Evolutionary conservation across 768 basidiomycete genomes (phyloP).

Genomic region (Auriscalpium vulgare): DNA sequence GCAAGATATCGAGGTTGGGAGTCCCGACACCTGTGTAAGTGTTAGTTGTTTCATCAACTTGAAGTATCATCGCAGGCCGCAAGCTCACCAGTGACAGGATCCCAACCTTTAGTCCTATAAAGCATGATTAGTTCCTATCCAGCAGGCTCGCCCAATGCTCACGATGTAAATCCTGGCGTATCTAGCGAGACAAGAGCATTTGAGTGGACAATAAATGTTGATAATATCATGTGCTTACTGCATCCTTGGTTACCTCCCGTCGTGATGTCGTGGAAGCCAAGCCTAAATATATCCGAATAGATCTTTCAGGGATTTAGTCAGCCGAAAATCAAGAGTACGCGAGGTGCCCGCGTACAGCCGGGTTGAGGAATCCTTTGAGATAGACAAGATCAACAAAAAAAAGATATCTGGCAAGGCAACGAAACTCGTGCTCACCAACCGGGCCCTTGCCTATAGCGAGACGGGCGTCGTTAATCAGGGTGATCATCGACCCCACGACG

Average conservation of each 20-base stretch:
- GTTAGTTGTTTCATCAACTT: neutral
- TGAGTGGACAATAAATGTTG: neutral
- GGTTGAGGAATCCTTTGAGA: constrained; percentile 40
- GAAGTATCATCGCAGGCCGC: no score
- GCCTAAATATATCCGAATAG: constrained; percentile 14
- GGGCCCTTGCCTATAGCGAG: constrained; percentile 27
- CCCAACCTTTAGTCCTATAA: constrained; percentile 17
- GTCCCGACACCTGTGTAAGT: constrained; percentile 18
- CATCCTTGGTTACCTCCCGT: constrained; percentile 18
- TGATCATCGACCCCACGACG: constrained; percentile 26
- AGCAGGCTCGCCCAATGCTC: neutral
- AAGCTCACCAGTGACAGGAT: constrained; percentile 17
- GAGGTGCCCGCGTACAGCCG: constrained; percentile 40
- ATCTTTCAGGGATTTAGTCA: constrained; percentile 5
- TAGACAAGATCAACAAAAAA: neutral
- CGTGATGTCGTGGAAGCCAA: constrained; percentile 21
- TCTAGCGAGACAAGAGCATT: neutral
- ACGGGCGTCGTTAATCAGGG: constrained; percentile 31
- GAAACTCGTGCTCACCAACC: constrained; percentile 15
- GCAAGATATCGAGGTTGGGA: constrained; percentile 19
- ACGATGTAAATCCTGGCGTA: constrained; percentile 19
- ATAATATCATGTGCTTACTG: neutral
- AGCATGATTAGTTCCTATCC: neutral
- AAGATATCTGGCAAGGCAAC: neutral
- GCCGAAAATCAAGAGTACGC: no score